Evolutionary conservation across 176 grass and related monocot genomes (phyloP), one percentile per base, ranked within the genome.

Genomic region (Oryza glumipatula): DNA sequence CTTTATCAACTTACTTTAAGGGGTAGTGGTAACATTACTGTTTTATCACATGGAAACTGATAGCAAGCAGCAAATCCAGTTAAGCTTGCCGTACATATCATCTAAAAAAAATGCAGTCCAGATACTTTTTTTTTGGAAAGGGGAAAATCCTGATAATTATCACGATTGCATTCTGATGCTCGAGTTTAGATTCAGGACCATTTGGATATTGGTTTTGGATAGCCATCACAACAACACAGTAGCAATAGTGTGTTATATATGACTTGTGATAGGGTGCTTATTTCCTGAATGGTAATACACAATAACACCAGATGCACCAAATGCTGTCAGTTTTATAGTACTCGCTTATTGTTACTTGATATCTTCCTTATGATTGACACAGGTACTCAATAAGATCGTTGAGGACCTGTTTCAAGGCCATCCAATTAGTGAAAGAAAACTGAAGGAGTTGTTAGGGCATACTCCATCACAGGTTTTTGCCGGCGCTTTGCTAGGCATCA

Each of bases 331-430:
- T 49, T 14, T 49, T 49, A 0, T n/a, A 1, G 5, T 39, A 28
- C n/a, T 7, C 11, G 4, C 32, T 65, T 54, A 2, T 73, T 72
- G 21, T 68, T 45, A 23, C 15, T 67, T 45, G 36, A 76, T 81
- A 65, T 65, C 1, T 82, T 44, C 4, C 68, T 6, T 72, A 4
- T 67, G 5, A 36, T 67, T 76, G 44, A 72, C 65, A 14, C 70
- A 99, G 96, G 93, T 99, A 80, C 96, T 99, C 84, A 99, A 99
- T 82, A 99, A 94, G 83, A 99, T 99, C 65, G 75, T 94, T 81
- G 93, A 94, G 89, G 96, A 94, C 89, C 83, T 99, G 52, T 99
- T 99, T 90, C 84, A 96, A 90, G 96, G 93, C 80, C 93, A 99
- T 87, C 96, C 96, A 0, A 96, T 96, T 63, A 95, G 96, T 14